phyloP scores from a whole-genome alignment of 345 rosid genomes.

The Lepidium aucheri region DNA sequence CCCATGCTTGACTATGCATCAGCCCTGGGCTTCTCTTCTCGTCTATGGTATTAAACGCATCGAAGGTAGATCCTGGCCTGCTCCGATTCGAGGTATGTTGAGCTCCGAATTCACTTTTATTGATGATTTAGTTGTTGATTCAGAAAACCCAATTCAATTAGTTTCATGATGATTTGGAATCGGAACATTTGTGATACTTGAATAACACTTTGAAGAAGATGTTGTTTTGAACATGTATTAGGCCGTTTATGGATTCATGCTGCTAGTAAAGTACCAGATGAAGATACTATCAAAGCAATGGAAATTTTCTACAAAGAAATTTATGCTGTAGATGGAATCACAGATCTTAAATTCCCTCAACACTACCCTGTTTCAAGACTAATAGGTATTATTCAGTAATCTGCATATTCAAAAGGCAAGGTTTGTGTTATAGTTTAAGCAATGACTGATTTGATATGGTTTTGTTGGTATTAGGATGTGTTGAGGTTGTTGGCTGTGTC shows the following conservation, averaged over 20 bases:
- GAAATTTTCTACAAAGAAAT: conserved; percentile 79
- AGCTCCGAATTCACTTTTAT: not conserved
- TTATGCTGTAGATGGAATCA: conserved; percentile 59
- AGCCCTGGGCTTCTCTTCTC: conserved; percentile 90
- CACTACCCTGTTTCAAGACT: conserved; percentile 82
- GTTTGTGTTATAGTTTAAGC: not conserved
- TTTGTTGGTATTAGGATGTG: conserved; percentile 36
- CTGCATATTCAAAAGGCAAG: not conserved
- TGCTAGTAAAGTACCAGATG: conserved; percentile 85
- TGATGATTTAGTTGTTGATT: not conserved
- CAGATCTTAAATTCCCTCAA: conserved; percentile 56
- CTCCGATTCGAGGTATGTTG: conserved; percentile 67
- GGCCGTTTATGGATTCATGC: conserved; percentile 98
- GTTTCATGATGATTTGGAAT: not conserved
- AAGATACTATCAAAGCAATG: conserved; percentile 83
- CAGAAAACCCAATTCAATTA: not conserved
- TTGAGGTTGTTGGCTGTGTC: conserved; percentile 57
- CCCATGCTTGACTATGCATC: conserved; percentile 92
- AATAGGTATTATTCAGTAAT: conserved; percentile 40
- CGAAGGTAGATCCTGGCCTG: conserved; percentile 92
- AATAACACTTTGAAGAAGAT: not conserved
- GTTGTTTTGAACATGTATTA: conserved; percentile 14
- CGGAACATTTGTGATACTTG: not conserved
- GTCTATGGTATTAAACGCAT: conserved; percentile 85
- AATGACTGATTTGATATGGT: not conserved